Percentiles rank a stretch among this genome's conserved stretches.
These are phyloP conservation scores for Cryptosporidium baileyi DNA, from an alignment of 169 alveolate genomes.

Conservation along the genomic window DNA sequence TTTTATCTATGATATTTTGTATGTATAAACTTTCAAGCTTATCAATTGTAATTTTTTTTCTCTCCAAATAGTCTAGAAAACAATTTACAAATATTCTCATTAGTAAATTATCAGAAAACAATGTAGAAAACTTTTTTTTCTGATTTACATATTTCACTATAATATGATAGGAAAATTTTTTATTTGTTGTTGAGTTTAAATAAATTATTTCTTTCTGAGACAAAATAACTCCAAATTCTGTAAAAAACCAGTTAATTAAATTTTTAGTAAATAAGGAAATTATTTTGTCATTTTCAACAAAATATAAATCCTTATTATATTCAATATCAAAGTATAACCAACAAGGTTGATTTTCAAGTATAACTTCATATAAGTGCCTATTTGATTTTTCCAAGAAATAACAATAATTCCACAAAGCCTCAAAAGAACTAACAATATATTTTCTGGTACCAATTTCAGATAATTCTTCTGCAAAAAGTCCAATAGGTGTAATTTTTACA, in stretches of 20 bases:
- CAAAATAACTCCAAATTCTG: background rate
- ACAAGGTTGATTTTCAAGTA: constrained; percentile 58
- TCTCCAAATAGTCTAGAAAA: background rate
- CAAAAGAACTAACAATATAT: constrained; percentile 63
- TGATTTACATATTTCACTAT: constrained; percentile 56
- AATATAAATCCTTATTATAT: constrained; percentile 19
- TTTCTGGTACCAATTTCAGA: constrained; percentile 17
- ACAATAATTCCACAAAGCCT: constrained; percentile 23
- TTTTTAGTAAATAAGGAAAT: background rate
- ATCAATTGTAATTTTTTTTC: background rate
- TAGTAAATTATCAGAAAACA: constrained; percentile 16
- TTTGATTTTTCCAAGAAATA: background rate
- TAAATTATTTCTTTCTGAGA: constrained; percentile 39
- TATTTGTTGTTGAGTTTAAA: constrained; percentile 43
- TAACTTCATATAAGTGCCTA: constrained; percentile 69
- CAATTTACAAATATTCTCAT: constrained; percentile 24
- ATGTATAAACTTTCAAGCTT: background rate
- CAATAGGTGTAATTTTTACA: constrained; percentile 5
- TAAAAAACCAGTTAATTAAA: constrained; percentile 6
- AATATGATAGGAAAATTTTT: constrained; percentile 70
- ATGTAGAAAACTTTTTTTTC: constrained; percentile 20
- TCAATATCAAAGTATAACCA: constrained; percentile 74
- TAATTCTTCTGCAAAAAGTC: constrained; percentile 49
- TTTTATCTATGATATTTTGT: constrained; percentile 56
- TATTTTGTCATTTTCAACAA: constrained; percentile 21